phyloP scores from a whole-genome alignment of 1,284 basidiomycete genomes.

The Puccinia triticina region DNA sequence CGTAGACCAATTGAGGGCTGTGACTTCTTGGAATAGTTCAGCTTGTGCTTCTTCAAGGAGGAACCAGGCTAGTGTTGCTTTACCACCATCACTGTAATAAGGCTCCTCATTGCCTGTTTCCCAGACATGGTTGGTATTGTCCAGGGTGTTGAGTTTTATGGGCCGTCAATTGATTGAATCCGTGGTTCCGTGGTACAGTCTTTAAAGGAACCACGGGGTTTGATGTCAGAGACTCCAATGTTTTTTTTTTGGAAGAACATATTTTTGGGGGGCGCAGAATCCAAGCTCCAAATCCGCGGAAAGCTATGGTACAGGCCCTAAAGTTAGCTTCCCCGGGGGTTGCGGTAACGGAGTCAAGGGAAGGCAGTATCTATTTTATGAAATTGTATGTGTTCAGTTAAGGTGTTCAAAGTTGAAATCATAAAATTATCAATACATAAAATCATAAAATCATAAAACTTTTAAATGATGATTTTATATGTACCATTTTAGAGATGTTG shows the following conservation, averaged over 20 bases:
- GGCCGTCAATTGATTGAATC: background rate
- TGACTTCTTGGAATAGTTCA: background rate
- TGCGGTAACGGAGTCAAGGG: no score
- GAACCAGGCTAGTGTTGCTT: background rate
- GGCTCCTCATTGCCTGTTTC: background rate
- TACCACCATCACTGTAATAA: background rate
- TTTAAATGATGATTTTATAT: no score
- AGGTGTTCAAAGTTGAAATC: no score
- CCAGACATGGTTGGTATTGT: background rate
- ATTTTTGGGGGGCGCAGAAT: background rate
- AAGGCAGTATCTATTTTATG: no score
- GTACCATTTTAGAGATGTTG: no score
- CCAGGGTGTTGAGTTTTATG: no score
- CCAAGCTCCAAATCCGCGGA: background rate
- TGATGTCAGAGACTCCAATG: background rate
- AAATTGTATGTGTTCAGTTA: no score
- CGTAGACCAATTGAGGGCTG: background rate
- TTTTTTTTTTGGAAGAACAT: background rate
- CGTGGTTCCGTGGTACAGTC: background rate
- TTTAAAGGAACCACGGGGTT: background rate
- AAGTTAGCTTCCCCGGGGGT: background rate
- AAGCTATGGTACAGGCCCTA: constrained; percentile 30
- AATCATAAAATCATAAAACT: no score
- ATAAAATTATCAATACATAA: no score
- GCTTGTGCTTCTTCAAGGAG: background rate